phyloP scores from a whole-genome alignment of 73 alveolate species.

The Paraurostyla sp. region DNA sequence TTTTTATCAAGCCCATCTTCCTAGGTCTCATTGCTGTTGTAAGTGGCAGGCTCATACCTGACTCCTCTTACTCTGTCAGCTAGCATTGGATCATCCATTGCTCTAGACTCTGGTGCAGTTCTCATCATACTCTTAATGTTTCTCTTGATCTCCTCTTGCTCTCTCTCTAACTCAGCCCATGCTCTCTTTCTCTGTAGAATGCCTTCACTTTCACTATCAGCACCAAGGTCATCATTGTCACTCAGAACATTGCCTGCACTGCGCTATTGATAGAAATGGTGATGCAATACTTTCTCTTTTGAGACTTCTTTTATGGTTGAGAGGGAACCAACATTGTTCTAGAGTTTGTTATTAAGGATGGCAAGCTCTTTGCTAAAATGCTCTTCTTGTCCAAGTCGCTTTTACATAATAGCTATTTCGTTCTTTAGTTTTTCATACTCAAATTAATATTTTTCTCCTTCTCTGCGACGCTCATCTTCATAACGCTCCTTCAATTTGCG shows the following conservation, averaged over 20 bases:
- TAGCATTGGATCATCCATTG: constrained; percentile 27
- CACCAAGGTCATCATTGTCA: constrained; percentile 5
- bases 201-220: constrained; percentile 37
- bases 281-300: constrained; percentile 34
- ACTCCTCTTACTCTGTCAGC: constrained; percentile 49
- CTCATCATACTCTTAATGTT: constrained; percentile 47
- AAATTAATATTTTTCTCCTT: constrained; percentile 32
- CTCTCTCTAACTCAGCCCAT: constrained; percentile 68
- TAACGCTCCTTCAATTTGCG: constrained; percentile 44
- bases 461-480: constrained; percentile 54
- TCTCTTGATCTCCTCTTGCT: constrained; percentile 63
- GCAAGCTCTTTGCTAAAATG: constrained; percentile 72
- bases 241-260: background rate
- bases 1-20: background rate
- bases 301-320: too few relatives aligned
- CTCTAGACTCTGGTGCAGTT: constrained; percentile 41
- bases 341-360: constrained; percentile 57
- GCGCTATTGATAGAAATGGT: constrained; percentile 28
- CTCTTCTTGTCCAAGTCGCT: constrained; percentile 67
- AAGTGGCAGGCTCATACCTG: constrained; percentile 34
- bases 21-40: too few relatives aligned
- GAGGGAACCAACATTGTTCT: constrained; percentile 31
- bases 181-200: constrained; percentile 65
- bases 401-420: constrained; percentile 52
- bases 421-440: constrained; percentile 41